Percentiles rank a stretch among this genome's conserved stretches.
Conservation (phyloP, 805 yeast genomes). For the Cyberlindnera maritima region DNA sequence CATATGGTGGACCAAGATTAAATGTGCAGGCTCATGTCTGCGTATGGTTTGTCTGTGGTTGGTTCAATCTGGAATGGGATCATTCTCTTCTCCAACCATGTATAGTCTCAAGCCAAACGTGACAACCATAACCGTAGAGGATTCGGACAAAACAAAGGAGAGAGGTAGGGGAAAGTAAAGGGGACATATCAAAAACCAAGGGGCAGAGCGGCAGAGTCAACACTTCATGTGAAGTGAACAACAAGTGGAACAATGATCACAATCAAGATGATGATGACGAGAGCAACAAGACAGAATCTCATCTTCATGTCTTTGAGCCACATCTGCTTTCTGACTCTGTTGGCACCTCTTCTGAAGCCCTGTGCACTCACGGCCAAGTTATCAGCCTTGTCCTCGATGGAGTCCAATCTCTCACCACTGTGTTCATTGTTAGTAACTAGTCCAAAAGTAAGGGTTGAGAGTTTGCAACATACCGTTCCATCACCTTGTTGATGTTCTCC, state of each 20-base stretch:
- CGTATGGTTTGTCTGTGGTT: neutral
- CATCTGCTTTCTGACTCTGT: constrained; percentile 96
- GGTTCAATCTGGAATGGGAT: neutral
- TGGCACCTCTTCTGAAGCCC: constrained; percentile 94
- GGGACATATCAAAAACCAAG: neutral
- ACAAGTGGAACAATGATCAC: constrained; percentile 92
- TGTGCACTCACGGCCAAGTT: constrained; percentile 89
- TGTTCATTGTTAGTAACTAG: constrained; percentile 76
- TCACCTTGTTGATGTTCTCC: constrained; percentile 92
- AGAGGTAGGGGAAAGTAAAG: neutral
- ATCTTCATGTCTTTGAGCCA: constrained; percentile 99
- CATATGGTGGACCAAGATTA: neutral
- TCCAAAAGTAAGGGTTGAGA: neutral
- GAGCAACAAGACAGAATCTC: constrained; percentile 84
- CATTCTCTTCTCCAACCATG: too few species aligned
- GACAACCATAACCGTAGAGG: too few species aligned
- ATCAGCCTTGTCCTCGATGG: constrained; percentile 90
- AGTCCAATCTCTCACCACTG: constrained; percentile 87
- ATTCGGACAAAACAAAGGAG: neutral
- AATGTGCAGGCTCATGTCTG: neutral
- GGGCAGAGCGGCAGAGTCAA: neutral
- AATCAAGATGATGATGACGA: constrained; percentile 75
- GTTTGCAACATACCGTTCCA: constrained; percentile 50
- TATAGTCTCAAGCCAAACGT: too few species aligned
- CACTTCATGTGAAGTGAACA: constrained; percentile 61